Conservation (phyloP, 352 stramenopile genomes). For the Pythium dissimile region DNA sequence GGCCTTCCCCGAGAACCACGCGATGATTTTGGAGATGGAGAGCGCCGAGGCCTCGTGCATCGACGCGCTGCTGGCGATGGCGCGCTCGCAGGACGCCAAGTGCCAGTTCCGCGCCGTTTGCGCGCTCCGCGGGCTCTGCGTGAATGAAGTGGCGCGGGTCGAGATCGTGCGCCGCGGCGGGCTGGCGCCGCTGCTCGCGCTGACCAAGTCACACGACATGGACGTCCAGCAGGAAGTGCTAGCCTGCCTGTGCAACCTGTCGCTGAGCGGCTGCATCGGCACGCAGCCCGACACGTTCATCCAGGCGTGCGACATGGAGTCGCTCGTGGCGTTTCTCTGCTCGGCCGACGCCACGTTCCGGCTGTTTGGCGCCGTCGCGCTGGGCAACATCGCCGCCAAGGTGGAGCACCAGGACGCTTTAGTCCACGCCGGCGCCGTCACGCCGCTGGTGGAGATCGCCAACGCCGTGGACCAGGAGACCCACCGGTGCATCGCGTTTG, state of each 20-base stretch:
- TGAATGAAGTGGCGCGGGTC: conserved; percentile 80
- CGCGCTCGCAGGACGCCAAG: conserved; percentile 60
- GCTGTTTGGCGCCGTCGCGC: conserved; percentile 93
- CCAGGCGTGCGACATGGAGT: conserved; percentile 86
- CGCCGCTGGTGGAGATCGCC: conserved; percentile 91
- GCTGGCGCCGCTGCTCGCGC: conserved; percentile 82
- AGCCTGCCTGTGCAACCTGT: conserved; percentile 96
- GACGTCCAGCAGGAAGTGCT: conserved; percentile 96
- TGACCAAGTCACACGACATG: conserved; percentile 92
- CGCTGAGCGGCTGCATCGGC: conserved; percentile 92
- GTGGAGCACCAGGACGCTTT: conserved; percentile 73
- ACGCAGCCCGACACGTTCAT: conserved; percentile 89
- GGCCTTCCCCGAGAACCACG: conserved; percentile 90
- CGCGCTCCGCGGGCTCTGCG: conserved; percentile 90
- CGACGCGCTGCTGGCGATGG: conserved; percentile 53
- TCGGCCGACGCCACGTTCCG: conserved; percentile 93
- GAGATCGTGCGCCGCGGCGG: conserved; percentile 89
- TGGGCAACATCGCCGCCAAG: conserved; percentile 93
- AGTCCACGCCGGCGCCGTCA: conserved; percentile 82
- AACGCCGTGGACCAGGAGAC: conserved; percentile 93
- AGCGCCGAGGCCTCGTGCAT: conserved; percentile 27
- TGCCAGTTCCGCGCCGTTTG: conserved; percentile 90
- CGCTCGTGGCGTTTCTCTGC: conserved; percentile 93
- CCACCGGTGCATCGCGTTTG: conserved; percentile 95
- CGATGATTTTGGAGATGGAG: conserved; percentile 61